A percentile compares a stretch with the other conserved stretches of the same genome.
Conservation (phyloP, 352 stramenopile genomes). For the Globisporangium abappressorium region DNA sequence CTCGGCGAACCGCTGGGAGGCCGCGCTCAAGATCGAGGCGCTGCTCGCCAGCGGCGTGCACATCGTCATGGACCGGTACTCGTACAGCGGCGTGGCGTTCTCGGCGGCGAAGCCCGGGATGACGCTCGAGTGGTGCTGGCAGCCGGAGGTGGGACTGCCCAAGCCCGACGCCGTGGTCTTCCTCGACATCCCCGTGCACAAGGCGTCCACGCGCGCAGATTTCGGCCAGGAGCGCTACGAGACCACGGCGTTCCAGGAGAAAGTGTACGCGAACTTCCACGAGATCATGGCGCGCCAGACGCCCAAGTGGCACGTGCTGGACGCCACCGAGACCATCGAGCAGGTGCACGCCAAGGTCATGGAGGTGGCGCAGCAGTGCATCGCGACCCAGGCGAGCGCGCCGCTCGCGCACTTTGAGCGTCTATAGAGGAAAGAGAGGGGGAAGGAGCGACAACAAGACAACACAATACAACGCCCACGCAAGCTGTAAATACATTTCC, state of each 20-base stretch:
- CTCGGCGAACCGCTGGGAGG: constrained; percentile 99
- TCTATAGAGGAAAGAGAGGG: constrained; percentile 1
- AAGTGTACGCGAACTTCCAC: constrained; percentile 83
- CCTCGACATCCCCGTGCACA: constrained; percentile 93
- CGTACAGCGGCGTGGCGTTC: constrained; percentile 98
- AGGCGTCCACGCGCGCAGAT: constrained; percentile 87
- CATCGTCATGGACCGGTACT: constrained; percentile 96
- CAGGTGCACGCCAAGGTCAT: constrained; percentile 66
- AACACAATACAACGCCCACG: background rate
- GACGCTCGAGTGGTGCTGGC: constrained; percentile 97
- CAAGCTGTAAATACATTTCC: background rate
- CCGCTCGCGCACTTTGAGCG: constrained; percentile 44
- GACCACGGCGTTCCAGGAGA: constrained; percentile 83
- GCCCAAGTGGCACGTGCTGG: constrained; percentile 72
- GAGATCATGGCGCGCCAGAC: constrained; percentile 41
- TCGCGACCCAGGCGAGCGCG: constrained; percentile 24
- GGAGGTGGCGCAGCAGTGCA: constrained; percentile 46
- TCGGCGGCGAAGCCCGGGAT: constrained; percentile 94
- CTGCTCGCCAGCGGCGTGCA: constrained; percentile 82
- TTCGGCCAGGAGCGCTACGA: constrained; percentile 94
- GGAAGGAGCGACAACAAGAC: background rate
- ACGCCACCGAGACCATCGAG: constrained; percentile 75
- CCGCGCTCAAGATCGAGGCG: constrained; percentile 64
- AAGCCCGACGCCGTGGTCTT: constrained; percentile 97
- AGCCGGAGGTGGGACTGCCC: constrained; percentile 95